Evolutionary conservation across 345 rosid species (phyloP), one percentile per base, ranked within the genome.

Genomic region (Eutrema heterophyllum): DNA sequence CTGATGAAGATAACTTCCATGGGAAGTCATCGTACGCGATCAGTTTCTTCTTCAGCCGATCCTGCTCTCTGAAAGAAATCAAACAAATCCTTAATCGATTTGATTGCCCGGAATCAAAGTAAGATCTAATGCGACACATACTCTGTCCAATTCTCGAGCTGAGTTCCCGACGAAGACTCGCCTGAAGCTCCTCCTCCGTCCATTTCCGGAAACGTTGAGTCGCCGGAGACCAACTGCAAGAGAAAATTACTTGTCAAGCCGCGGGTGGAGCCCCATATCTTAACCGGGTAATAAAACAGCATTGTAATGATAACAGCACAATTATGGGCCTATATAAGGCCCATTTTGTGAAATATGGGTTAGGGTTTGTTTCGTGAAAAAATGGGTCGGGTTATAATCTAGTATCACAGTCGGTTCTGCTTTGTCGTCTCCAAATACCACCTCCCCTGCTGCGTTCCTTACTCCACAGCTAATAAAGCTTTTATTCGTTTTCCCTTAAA

Each of bases 11-110:
- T 51, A 84, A 53, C 51, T 63, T 83, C 96, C 96, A 91, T 8
- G 86, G 11, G 79, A 94, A 88, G 73, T 89, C 88, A 80, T 71
- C 83, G 74, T 69, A 73, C 18, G 65, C 71, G 74, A 86, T 75
- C 83, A 94, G 70, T 70, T 83, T 82, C 79, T 78, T 75, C 83
- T 83, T 87, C 51, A 94, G 87, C 56, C n/a, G 63, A 73, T 74
- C 71, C 68, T 89, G 96, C 30, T 83, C 82, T 82, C 95, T 91
- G 55, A 27, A 79, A 68, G 1, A 30, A 54, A 45, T 44, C 43
- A 64, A 56, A 66, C 35, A 50, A 38, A 29, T 16, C 13, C 50
- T 1, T 40, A 12, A 46, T 10, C 60, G 32, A 51, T 14, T 45
- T 48, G 45, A 40, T 51, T 65, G 1, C 9, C 12, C 5, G 1